Evolutionary conservation across 495 filamentous ascomycete genomes (phyloP), one percentile per base, ranked within the genome.

Genomic region (Xeromyces bisporus): DNA sequence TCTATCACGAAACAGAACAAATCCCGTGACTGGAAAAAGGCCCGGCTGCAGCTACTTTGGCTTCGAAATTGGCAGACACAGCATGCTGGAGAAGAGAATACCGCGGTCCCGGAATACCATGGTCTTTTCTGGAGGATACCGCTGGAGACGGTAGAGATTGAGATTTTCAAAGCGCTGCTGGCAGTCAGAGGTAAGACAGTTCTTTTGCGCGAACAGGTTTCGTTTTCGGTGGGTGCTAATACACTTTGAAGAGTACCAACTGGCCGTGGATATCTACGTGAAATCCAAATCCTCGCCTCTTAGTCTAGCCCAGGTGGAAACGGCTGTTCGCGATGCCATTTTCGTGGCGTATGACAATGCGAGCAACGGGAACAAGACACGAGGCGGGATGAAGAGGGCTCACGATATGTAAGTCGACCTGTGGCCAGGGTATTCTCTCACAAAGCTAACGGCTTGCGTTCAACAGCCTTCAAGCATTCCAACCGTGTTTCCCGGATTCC

Each of bases 281-380:
- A 41, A 54, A 0, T 50, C 59, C 5, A 59, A 60, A 1, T 47
- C 51, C 14, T 39, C 37, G 20, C 67, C 73, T 2, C 49, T 91
- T 1, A 51, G 53, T 2, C 37, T 46, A 6, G 40, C 61, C 2
- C 47, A 64, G 7, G 59, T 87, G 13, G 71, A 79, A 51, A 60
- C 69, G 8, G 71, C 79, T 2, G 62, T 89, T 12, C 56, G 81
- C 18, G 62, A 69, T 9, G 61, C 71, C 12, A 77, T 76, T 1
- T 75, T 83, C 60, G 60, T 70, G 9, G 71, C 71, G 2, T 94
- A 87, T 46, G 83, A 93, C 43, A 87, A 84, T 43, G 83, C 86
- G 18, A 86, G 77, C 31, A 94, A 93, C 50, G 80, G 83, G 4
- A 91, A 91, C 41, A 65, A 73, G 40, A 80, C 70, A 6, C 67